Evolutionary conservation across 140 eudicot species (phyloP).

Genomic region (Senecio squalidus): DNA sequence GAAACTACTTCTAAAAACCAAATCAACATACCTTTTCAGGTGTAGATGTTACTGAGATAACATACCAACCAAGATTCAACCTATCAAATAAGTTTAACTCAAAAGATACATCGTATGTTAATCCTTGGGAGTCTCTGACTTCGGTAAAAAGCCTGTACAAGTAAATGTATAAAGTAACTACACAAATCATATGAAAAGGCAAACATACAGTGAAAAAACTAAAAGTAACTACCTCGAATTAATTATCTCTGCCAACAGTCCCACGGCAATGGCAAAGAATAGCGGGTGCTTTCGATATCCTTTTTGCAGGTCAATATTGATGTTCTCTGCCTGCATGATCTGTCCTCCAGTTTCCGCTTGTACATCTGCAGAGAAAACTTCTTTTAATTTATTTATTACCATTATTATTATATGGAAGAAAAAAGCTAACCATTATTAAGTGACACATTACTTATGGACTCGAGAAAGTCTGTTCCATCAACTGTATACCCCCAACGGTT

Average conservation of each 20-base stretch:
- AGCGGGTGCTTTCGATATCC: slow-evolving; percentile 65
- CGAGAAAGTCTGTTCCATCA: slow-evolving; percentile 73
- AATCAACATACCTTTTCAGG: slow-evolving; percentile 70
- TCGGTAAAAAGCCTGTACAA: slow-evolving; percentile 86
- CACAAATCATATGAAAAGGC: too few species aligned
- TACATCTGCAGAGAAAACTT: slow-evolving; percentile 30
- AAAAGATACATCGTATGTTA: slow-evolving; percentile 95
- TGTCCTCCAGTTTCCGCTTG: slow-evolving; percentile 35
- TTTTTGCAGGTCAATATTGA: slow-evolving; percentile 32
- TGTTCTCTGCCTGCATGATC: slow-evolving; percentile 30
- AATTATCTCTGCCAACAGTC: slow-evolving; percentile 87
- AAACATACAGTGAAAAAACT: background rate
- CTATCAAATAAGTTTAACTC: slow-evolving; percentile 90
- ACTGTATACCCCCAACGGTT: slow-evolving; percentile 90
- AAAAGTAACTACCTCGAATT: slow-evolving; percentile 64
- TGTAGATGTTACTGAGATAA: slow-evolving; percentile 94
- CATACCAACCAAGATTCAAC: slow-evolving; percentile 96
- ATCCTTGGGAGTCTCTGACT: slow-evolving; percentile 95
- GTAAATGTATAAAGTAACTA: too few species aligned
- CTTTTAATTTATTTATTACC: background rate
- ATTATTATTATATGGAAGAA: background rate
- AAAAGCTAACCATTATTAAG: slow-evolving; percentile 39
- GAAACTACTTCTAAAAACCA: background rate
- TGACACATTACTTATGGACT: slow-evolving; percentile 31
- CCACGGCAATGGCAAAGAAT: slow-evolving; percentile 86